These are phyloP conservation scores for Solanum hybrid DNA, from an alignment of 305 asterid species.

Conservation along the genomic window DNA sequence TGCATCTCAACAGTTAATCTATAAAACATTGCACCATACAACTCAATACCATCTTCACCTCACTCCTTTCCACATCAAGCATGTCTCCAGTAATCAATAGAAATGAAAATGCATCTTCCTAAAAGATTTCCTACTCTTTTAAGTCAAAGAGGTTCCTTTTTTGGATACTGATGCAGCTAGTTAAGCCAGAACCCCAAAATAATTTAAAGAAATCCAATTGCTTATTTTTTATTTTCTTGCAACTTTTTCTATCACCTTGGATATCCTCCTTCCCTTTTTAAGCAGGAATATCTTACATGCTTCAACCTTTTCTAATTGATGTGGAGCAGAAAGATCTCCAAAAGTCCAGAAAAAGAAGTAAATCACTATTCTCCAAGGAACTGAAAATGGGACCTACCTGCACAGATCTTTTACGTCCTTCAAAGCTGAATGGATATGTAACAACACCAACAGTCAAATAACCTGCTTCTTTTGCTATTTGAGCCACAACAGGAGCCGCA, in stretches of 20 bases:
- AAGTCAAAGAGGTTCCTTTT: neutral
- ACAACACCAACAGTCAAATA: constrained; percentile 94
- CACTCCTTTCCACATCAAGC: neutral
- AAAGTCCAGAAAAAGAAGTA: neutral
- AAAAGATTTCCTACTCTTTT: neutral
- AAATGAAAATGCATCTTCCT: neutral
- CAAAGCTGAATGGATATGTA: constrained; percentile 90
- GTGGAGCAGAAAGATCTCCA: neutral
- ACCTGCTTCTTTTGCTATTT: constrained; percentile 84
- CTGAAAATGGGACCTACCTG: constrained; percentile 47
- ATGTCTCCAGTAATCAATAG: neutral
- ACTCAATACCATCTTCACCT: neutral
- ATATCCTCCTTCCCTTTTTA: neutral
- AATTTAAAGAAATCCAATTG: neutral
- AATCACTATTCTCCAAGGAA: neutral
- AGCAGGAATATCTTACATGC: neutral
- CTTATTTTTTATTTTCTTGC: neutral
- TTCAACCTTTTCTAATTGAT: neutral
- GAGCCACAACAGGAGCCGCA: constrained; percentile 95
- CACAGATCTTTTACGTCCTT: constrained; percentile 81
- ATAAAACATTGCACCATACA: neutral
- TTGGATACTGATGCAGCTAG: neutral
- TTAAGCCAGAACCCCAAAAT: neutral
- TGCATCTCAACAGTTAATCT: neutral
- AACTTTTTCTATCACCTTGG: neutral